Evolutionary conservation across 2,329 filamentous ascomycete genomes (phyloP).

Genomic region (Trichoderma sp.): DNA sequence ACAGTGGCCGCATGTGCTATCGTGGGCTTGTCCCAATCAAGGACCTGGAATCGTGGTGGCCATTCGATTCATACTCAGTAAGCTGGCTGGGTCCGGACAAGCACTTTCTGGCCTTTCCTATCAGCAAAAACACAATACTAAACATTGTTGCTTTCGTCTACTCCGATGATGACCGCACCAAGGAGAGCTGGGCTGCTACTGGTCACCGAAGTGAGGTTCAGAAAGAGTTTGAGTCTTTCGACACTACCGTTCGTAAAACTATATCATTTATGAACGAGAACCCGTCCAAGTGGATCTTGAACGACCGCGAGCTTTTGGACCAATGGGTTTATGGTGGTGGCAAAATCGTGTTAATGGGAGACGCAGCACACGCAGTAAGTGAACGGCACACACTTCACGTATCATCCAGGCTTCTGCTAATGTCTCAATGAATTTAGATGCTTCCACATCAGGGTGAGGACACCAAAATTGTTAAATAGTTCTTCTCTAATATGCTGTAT

Average conservation of each 20-base stretch:
- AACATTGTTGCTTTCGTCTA: conserved; percentile 14
- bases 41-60: conserved; percentile 8
- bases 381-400: conserved; percentile 34
- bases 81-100: conserved; percentile 11
- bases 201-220: conserved; percentile 6
- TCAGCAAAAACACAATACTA: background rate
- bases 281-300: conserved; percentile 10
- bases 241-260: background rate
- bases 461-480: background rate
- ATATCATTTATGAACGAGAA: conserved; percentile 11
- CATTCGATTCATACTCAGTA: background rate
- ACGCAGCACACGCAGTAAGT: conserved; percentile 44
- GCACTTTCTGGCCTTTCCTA: conserved; percentile 13
- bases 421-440: background rate
- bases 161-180: conserved; percentile 8
- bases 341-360: conserved; percentile 33
- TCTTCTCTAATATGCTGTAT: no score
- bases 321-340: conserved; percentile 5
- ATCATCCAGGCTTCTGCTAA: background rate
- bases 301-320: conserved; percentile 7
- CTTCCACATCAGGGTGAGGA: conserved; percentile 13
- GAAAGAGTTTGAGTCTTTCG: conserved; percentile 1
- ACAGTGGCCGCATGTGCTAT: conserved; percentile 12
- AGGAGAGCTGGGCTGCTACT: conserved; percentile 3
- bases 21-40: conserved; percentile 10